phyloP scores from a whole-genome alignment of 306 rosid species.

The Cyamopsis tetragonoloba region DNA sequence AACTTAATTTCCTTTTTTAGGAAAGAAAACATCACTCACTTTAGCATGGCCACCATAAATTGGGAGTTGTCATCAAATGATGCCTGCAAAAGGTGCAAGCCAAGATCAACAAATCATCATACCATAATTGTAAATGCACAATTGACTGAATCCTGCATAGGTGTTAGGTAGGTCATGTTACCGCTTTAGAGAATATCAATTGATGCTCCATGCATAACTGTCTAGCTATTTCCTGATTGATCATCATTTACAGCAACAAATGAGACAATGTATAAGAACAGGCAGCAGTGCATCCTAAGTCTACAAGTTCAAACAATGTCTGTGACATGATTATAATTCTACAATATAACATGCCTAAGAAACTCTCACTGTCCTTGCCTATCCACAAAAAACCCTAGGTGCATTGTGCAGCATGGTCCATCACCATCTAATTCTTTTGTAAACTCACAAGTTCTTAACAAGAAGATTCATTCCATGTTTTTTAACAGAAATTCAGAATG shows the following conservation, averaged over 20 bases:
- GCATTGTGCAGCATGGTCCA: background rate
- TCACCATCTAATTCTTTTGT: conserved; percentile 4
- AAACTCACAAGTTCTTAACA: conserved; percentile 3
- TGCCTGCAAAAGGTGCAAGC: conserved; percentile 56
- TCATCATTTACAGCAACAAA: conserved; percentile 25
- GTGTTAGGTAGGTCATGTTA: conserved; percentile 27
- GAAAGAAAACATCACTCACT: conserved; percentile 47
- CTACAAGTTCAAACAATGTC: conserved; percentile 6
- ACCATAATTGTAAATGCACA: background rate
- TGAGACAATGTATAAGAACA: conserved; percentile 17
- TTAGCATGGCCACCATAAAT: conserved; percentile 84
- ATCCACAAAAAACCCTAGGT: conserved; percentile 5
- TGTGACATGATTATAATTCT: background rate
- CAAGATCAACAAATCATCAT: conserved; percentile 24
- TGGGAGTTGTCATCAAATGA: conserved; percentile 91
- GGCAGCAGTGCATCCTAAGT: conserved; percentile 4
- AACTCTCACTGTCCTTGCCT: background rate
- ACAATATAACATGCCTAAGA: background rate
- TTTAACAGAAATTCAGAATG: conserved; percentile 5
- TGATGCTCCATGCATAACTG: conserved; percentile 86
- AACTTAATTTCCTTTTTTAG: background rate
- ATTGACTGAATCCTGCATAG: background rate
- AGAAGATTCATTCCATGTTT: background rate
- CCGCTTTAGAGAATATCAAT: conserved; percentile 81
- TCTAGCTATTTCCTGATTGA: conserved; percentile 87